Conservation (phyloP, 1,139 yeast genomes). For the Magnusiomyces suaveolens region DNA sequence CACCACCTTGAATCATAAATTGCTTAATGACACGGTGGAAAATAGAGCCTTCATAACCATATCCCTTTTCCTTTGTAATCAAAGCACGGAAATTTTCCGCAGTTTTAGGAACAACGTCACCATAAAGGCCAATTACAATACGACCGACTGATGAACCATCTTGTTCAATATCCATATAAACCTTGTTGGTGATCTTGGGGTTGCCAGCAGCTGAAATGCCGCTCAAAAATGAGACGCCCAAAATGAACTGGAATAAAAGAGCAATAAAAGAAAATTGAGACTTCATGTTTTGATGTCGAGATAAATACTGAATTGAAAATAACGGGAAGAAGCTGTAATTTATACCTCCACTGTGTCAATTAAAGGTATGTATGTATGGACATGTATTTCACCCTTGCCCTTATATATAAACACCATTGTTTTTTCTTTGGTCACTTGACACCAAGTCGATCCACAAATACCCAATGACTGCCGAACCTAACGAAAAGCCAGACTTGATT, state of each 20-base stretch:
- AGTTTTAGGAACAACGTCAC: background rate
- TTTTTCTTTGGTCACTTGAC: too few species aligned
- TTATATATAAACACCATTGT: background rate
- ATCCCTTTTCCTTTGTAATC: background rate
- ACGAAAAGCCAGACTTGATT: too few species aligned
- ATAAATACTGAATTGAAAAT: background rate
- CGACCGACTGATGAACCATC: background rate
- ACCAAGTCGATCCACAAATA: background rate
- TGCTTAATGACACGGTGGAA: background rate
- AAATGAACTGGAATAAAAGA: background rate
- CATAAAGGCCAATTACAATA: background rate
- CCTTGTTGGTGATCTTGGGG: slow-evolving; percentile 20
- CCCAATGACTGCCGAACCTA: background rate
- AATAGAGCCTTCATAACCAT: background rate
- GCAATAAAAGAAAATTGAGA: background rate
- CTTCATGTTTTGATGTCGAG: slow-evolving; percentile 40
- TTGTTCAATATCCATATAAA: background rate
- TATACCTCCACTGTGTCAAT: too few species aligned
- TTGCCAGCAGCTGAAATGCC: background rate
- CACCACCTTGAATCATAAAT: too few species aligned
- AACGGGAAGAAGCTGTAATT: background rate
- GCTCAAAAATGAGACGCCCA: background rate
- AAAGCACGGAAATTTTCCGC: background rate
- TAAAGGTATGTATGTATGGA: too few species aligned
- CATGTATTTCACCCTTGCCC: background rate